phyloP scores from a whole-genome alignment of 139 green algal genomes.

The Volvox reticuliferus region DNA sequence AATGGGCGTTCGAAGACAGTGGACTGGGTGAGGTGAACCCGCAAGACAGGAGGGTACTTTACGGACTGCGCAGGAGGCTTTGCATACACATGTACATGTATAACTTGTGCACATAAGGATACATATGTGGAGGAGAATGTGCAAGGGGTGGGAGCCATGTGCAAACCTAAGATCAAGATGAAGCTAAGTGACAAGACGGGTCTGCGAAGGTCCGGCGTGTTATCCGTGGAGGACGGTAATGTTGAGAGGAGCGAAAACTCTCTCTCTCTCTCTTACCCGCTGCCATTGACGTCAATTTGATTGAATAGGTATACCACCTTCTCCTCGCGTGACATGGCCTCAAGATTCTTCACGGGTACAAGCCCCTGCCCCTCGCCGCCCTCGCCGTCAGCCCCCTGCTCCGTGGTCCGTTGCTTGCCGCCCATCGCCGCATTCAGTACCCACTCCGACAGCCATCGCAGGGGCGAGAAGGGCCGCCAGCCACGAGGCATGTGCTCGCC shows the following conservation, averaged over 20 bases:
- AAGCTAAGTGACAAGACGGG: too few relatives aligned
- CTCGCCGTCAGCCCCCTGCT: not conserved
- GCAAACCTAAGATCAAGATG: too few relatives aligned
- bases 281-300: conserved; percentile 40
- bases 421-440: not conserved
- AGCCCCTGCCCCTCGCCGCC: not conserved
- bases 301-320: conserved; percentile 43
- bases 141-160: too few relatives aligned
- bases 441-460: conserved; percentile 52
- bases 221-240: too few relatives aligned
- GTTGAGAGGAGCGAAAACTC: too few relatives aligned
- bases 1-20: not conserved
- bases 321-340: conserved; percentile 41
- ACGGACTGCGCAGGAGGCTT: too few relatives aligned
- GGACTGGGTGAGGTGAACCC: too few relatives aligned
- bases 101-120: too few relatives aligned
- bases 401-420: not conserved
- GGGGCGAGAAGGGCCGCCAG: conserved; percentile 53
- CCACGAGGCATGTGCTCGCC: conserved; percentile 46
- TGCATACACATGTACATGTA: too few relatives aligned
- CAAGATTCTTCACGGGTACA: not conserved
- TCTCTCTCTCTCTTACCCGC: conserved; percentile 45
- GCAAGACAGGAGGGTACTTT: too few relatives aligned
- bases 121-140: too few relatives aligned
- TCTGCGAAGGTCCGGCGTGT: too few relatives aligned